Percentiles rank a stretch among this genome's conserved stretches.
These are phyloP conservation scores for Gossypium longicalyx DNA, from an alignment of 345 rosid genomes.

Conservation along the genomic window DNA sequence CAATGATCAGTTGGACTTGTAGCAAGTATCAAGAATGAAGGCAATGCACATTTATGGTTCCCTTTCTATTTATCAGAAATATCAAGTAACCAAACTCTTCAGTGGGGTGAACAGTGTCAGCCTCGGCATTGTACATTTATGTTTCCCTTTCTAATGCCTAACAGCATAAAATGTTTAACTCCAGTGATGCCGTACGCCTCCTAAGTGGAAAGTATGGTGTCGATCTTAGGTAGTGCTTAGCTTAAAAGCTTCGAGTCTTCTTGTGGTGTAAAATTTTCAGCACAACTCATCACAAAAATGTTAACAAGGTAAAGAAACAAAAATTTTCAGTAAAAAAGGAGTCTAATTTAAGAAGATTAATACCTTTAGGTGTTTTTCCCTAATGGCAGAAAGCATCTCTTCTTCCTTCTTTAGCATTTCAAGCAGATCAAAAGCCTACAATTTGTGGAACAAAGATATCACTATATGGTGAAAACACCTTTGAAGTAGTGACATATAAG, in stretches of 20 bases:
- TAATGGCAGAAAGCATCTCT: conserved; percentile 80
- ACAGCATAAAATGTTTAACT: not conserved
- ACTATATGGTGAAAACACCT: not conserved
- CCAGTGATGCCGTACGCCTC: not conserved
- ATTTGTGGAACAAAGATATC: conserved; percentile 10
- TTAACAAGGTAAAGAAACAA: not conserved
- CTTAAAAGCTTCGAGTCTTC: not conserved
- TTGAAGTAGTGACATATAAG: conserved; percentile 2
- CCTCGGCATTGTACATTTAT: conserved; percentile 1
- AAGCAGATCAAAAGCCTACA: conserved; percentile 75
- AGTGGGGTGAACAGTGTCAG: not conserved
- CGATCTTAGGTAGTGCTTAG: not conserved
- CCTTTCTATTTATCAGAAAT: not conserved
- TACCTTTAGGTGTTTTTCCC: conserved; percentile 73
- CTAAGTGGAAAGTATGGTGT: not conserved
- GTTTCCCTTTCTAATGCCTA: not conserved
- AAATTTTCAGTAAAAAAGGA: conserved; percentile 7
- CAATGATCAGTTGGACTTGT: not conserved
- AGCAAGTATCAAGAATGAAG: not conserved
- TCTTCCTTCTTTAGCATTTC: conserved; percentile 89
- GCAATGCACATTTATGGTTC: not conserved
- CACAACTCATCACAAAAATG: not conserved
- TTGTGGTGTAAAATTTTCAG: not conserved
- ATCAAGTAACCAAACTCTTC: not conserved
- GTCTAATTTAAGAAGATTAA: not conserved